phyloP scores from a whole-genome alignment of 805 yeast genomes.

The Metschnikowia baotianmanensis region DNA sequence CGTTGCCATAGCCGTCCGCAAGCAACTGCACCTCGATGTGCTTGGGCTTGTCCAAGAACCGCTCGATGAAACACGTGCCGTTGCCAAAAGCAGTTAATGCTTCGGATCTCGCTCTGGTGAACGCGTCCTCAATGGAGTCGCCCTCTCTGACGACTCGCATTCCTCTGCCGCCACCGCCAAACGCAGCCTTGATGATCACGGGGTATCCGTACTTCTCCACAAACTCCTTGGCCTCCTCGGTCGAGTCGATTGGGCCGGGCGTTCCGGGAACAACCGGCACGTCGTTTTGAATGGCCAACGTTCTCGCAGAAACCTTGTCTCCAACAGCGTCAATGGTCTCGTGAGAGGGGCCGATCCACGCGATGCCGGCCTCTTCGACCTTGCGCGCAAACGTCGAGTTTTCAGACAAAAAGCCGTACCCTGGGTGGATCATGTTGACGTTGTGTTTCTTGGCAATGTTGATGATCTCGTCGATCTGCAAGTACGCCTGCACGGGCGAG shows the following conservation, averaged over 20 bases:
- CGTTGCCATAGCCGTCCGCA: constrained; percentile 93
- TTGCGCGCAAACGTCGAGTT: constrained; percentile 91
- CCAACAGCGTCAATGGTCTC: constrained; percentile 91
- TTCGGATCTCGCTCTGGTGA: constrained; percentile 89
- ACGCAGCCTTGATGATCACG: constrained; percentile 97
- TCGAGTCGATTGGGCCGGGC: constrained; percentile 87
- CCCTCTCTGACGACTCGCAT: constrained; percentile 99
- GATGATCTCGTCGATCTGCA: constrained; percentile 93
- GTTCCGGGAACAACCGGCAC: constrained; percentile 98
- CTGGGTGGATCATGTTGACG: constrained; percentile 41
- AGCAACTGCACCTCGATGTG: constrained; percentile 96
- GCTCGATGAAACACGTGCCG: constrained; percentile 96
- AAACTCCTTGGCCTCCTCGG: constrained; percentile 74
- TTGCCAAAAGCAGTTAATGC: constrained; percentile 96
- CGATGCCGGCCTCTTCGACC: constrained; percentile 86
- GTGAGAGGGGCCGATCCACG: constrained; percentile 94
- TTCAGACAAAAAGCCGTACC: constrained; percentile 72
- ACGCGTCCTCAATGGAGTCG: constrained; percentile 88
- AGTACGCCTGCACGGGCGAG: constrained; percentile 94
- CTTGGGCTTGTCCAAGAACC: constrained; percentile 92
- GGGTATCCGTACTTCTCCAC: constrained; percentile 89
- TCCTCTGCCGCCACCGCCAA: constrained; percentile 99
- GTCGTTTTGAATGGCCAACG: constrained; percentile 70
- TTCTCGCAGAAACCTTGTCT: constrained; percentile 94
- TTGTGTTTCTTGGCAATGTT: constrained; percentile 54